Evolutionary conservation across 257 asterid species (phyloP), one percentile per base, ranked within the genome.

Genomic region (Fraxinus pennsylvanica): DNA sequence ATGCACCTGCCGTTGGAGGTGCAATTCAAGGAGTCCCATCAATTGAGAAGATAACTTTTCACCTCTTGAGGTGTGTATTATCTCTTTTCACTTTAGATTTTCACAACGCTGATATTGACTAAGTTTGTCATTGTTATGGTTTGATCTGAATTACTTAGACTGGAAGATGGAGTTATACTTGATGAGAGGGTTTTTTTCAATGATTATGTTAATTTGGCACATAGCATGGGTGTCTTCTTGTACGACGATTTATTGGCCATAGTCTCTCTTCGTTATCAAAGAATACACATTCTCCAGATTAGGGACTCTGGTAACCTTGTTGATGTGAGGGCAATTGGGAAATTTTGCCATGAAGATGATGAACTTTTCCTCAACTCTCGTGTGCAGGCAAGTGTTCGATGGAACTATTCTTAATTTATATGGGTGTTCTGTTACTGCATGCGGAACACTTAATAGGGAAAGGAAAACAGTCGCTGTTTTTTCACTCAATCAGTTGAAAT

Each of bases 291-390:
- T 86, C 92, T 96, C 59, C 99, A 96, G 89, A 89, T 96, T 47
- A 91, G 95, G 82, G 99, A 96, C 75, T 93, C 98, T 45, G 99
- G 99, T 32, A 83, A 87, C 79, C 96, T 96, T 71, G 99, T 93
- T 22, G 94, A 93, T 72, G 90, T 93, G 74, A 87, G 96, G 75
- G 86, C 90, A 3, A 91, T 96, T 73, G 99, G 99, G 72, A 96
- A 93, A 71, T 92, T 91, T 82, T 96, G 98, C 84, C 90, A 84
- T 72, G 99, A 96, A 87, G 98, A 96, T 80, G 99, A 96, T 84
- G 99, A 93, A 84, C 96, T 96, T 73, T 96, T 93, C 82, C 93
- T 92, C 76, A 87, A 82, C 85, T 93, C 97, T 78, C 88, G 79
- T 87, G 78, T 89, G 82, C 97, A 96, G 98, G 98, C 96, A 93